Base-by-base conservation (phyloP, 768 basidiomycete genomes). In the Boletus rufocinnamomeus region DNA sequence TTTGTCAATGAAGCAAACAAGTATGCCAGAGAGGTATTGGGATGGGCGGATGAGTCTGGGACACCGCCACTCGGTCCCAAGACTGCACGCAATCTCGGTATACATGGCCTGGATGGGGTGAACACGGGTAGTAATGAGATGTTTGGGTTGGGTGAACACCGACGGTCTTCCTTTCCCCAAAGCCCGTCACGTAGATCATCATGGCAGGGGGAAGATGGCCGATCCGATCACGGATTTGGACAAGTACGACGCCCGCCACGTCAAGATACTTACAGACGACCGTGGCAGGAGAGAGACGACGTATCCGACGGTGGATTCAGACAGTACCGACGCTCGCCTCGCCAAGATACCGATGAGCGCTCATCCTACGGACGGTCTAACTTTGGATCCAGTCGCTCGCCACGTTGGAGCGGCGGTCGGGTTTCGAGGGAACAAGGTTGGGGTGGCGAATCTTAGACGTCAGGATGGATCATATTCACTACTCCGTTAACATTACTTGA, bases 31-130 rank as follows among this genome's bases (percentile, higher is more conserved):
- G 60, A 66, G 19, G 71, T 71, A 3, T 70, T 78, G 27, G 78
- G 79, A 57, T 80, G 79, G 75, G 64, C 63, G 6, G 60, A 69
- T 37, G 74, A 71, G 23, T 60, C 45, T 40, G 54, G 49, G 43
- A 57, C 63, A 38, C 82, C 83, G 19, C 69, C 73, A 34, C n/a
- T 85, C 43, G 67, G 76, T 32, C 71, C 77, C 23, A 77, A 67
- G 66, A 76, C 79, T 10, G 77, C 81, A 30, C 81, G 80, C 41
- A 83, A 77, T 74, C 83, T 86, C 75, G 75, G 76, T 6, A 64
- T 85, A 66, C 75, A 71, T 50, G 77, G 79, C 1, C 65, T 76
- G 27, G 58, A 58, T 23, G 71, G 71, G 48, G 62, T 72, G 38
- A 71, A 71, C 19, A 56, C 56, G 14, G 32, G 56, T 21, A 50